Evolutionary conservation across 768 basidiomycete genomes (phyloP), one percentile per base, ranked within the genome.

Genomic region (Trametes villosa): DNA sequence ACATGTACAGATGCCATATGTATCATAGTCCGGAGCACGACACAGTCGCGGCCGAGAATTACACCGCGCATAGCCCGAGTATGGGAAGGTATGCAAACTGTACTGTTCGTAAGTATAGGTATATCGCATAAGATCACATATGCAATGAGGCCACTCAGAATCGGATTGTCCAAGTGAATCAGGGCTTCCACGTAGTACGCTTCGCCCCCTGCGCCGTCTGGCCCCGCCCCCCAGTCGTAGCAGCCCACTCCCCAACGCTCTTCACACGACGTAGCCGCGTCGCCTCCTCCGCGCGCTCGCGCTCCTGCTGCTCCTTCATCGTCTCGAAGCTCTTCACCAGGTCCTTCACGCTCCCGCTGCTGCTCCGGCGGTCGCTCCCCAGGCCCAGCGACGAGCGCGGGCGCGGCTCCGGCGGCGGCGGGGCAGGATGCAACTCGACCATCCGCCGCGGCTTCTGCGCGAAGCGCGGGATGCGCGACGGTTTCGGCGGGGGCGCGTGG

Each of bases 261-360:
- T 67, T 71, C 55, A 74, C 71, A 55, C 74, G 70, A 68, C 72
- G 53, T 48, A 64, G 54, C 41, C 53, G 33, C 53, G 57, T 18
- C 30, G n/a, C 33, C 53, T 63, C 71, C 69, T 76, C 52, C 42
- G 67, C 67, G 7, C 53, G 56, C 58, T 63, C 72, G 59, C 65
- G 66, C 49, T 65, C 69, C 38, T 66, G 71, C 48, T 67, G 68
- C 68, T 78, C 72, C 22, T 77, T 75, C 65, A 78, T 45, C 57
- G 65, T 71, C 72, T 92, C 89, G 66, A 86, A 92, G 30, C 77
- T 81, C 70, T 74, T 79, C 52, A 91, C 83, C 54, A 92, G 70
- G 52, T 92, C 89, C 72, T 82, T 89, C 58, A 92, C 91, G 66
- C 88, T 91, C 51, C 81, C 79, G 15, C 82, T 83, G 66, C 90